Evolutionary conservation across 306 rosid species (phyloP), one percentile per base, ranked within the genome.

Genomic region (Macrotyloma uniflorum): DNA sequence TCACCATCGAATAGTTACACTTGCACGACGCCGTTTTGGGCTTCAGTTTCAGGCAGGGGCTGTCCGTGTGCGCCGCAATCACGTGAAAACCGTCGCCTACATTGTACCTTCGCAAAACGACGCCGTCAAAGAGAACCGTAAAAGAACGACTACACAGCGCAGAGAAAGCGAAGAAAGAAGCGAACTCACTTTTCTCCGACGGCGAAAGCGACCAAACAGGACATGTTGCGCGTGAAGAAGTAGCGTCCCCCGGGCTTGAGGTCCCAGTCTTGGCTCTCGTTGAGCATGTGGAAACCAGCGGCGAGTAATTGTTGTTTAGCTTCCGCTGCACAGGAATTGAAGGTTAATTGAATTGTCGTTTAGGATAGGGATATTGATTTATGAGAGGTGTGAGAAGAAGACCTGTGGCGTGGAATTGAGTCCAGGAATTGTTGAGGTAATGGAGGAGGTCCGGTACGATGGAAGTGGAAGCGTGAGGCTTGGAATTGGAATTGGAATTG

Each of bases 381-480:
- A 5, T 16, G 42, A 15, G 1, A 1, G 12, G 3, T 24, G 42
- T 15, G 11, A 8, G 68, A 32, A 28, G 22, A 30, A 4, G 7
- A 67, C 98, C 98, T 6, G 98, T 92, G 62, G 98, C 97, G 75
- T 95, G 97, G 85, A 95, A 95, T 58, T 95, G 98, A 13, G 98
- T 95, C 98, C 98, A 95, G 2, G 98, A 92, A 40, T 95, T 93
- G 79, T 95, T 95, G 49, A 95, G 93, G 72, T 91, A 95, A 77
- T 89, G 89, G 72, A 95, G 92, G 42, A 92, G 86, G 68, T 89
- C 90, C 30, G 84, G 85, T n/a, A 92, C 97, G 12, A 92, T 88
- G 74, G 95, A 88, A 45, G 3, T 28, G 23, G 85, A 77, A 67
- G 79, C 77, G 1, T 42, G 47, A 12, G 47, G 47, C 16, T 42